Evolutionary conservation across 768 basidiomycete genomes (phyloP).

Genomic region (Macrocybe gigantea): DNA sequence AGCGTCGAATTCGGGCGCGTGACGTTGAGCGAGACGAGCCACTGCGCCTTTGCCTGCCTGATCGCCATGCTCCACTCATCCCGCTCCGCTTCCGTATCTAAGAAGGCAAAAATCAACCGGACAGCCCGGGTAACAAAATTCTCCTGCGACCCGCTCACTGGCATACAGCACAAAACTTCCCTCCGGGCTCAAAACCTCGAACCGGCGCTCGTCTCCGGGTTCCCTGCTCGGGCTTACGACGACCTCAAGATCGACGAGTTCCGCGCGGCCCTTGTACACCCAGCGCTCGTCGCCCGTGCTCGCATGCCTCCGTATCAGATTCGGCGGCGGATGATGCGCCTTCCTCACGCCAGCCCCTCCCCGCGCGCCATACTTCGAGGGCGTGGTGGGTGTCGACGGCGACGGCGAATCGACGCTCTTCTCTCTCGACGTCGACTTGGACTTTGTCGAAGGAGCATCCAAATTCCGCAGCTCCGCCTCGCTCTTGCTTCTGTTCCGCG

Average conservation of each 20-base stretch:
- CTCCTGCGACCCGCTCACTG: conserved; percentile 30
- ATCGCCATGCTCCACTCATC: conserved; percentile 66
- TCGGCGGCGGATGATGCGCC: conserved; percentile 23
- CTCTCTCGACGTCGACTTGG: background rate
- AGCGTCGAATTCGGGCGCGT: conserved; percentile 78
- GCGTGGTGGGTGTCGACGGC: conserved; percentile 13
- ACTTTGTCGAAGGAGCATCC: background rate
- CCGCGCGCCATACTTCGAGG: conserved; percentile 6
- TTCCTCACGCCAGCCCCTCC: conserved; percentile 12
- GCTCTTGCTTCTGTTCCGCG: conserved; percentile 50
- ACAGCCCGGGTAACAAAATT: background rate
- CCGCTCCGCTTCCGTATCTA: conserved; percentile 50
- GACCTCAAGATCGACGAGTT: conserved; percentile 73
- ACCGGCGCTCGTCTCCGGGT: conserved; percentile 45
- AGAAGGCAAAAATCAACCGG: background rate
- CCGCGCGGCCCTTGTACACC: conserved; percentile 64
- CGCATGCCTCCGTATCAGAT: conserved; percentile 21
- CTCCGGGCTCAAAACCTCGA: conserved; percentile 75
- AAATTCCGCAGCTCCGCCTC: conserved; percentile 44
- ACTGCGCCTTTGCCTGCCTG: conserved; percentile 61
- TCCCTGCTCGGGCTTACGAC: conserved; percentile 46
- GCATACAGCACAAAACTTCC: conserved; percentile 73
- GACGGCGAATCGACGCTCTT: conserved; percentile 4
- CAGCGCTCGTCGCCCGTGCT: conserved; percentile 56
- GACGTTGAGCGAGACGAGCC: conserved; percentile 64